Evolutionary conservation across 495 filamentous ascomycete species (phyloP).

Genomic region (Tuber calosporum): DNA sequence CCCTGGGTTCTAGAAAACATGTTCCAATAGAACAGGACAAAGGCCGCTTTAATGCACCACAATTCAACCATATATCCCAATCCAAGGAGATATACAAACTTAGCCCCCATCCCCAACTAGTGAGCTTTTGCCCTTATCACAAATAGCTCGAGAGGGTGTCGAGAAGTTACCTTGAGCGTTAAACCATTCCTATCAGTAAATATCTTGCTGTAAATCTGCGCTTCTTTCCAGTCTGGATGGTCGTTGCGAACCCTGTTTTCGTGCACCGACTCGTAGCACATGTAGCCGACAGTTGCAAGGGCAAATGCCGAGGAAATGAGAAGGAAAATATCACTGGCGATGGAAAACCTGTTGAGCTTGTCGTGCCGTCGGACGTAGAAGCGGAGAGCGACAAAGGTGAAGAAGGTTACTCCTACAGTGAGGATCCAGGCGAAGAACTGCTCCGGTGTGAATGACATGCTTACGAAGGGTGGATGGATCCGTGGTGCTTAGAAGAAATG

Average conservation of each 20-base stretch:
- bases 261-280: not conserved
- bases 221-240: not conserved
- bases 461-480: not conserved
- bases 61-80: not conserved
- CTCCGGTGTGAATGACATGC: not conserved
- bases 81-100: slow-evolving; percentile 1
- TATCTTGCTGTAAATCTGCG: not conserved
- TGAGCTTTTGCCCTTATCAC: not conserved
- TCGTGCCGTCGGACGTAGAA: not conserved
- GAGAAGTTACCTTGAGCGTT: not conserved
- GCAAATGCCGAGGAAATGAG: not conserved
- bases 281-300: not conserved
- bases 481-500: not conserved
- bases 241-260: not conserved
- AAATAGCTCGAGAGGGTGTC: not conserved
- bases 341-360: not conserved
- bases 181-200: not conserved
- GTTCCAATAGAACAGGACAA: slow-evolving; percentile 3
- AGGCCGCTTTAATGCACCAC: not conserved
- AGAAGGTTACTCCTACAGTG: not conserved
- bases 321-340: not conserved
- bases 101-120: not conserved
- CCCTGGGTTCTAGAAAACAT: not conserved
- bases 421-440: not conserved
- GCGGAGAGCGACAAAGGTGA: not conserved